These are phyloP conservation scores for Cephalotrichum gorgonifer DNA, from an alignment of 2,329 filamentous ascomycete genomes.

Conservation along the genomic window DNA sequence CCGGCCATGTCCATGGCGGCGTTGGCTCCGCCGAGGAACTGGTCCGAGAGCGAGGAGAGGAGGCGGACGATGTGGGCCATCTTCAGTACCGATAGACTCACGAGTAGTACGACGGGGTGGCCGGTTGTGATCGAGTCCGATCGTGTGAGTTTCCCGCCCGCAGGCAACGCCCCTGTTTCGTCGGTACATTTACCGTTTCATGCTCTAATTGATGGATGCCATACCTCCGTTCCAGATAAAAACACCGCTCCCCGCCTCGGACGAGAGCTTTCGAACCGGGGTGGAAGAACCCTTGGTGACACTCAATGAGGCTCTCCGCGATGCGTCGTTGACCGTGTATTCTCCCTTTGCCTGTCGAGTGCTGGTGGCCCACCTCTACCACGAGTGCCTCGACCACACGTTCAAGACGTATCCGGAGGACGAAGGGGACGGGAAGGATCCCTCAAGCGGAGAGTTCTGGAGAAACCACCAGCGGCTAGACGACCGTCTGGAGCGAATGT, in stretches of 20 bases:
- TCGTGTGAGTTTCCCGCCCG: slow-evolving; percentile 37
- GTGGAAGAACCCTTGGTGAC: slow-evolving; percentile 51
- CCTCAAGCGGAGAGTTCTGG: slow-evolving; percentile 58
- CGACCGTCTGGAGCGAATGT: slow-evolving; percentile 65
- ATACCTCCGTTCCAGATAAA: slow-evolving; percentile 39
- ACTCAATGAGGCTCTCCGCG: slow-evolving; percentile 54
- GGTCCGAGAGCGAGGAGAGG: slow-evolving; percentile 68
- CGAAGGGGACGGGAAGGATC: slow-evolving; percentile 55
- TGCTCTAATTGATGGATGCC: background rate
- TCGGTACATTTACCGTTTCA: background rate
- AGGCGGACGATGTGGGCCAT: slow-evolving; percentile 78
- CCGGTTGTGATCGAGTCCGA: slow-evolving; percentile 67
- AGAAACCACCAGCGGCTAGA: slow-evolving; percentile 74
- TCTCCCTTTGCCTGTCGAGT: slow-evolving; percentile 64
- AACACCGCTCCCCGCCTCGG: slow-evolving; percentile 70
- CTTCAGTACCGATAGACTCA: slow-evolving; percentile 75
- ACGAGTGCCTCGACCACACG: slow-evolving; percentile 69
- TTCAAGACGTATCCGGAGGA: slow-evolving; percentile 63
- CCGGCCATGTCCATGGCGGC: slow-evolving; percentile 51
- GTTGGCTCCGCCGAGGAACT: slow-evolving; percentile 62
- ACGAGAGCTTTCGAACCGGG: slow-evolving; percentile 63
- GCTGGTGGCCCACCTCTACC: slow-evolving; percentile 69
- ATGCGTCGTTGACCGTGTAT: slow-evolving; percentile 39
- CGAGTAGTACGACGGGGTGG: slow-evolving; percentile 85
- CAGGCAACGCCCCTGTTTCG: background rate